These are phyloP conservation scores for Sisymbrium altissimum DNA, from an alignment of 345 rosid genomes.

Conservation along the genomic window DNA sequence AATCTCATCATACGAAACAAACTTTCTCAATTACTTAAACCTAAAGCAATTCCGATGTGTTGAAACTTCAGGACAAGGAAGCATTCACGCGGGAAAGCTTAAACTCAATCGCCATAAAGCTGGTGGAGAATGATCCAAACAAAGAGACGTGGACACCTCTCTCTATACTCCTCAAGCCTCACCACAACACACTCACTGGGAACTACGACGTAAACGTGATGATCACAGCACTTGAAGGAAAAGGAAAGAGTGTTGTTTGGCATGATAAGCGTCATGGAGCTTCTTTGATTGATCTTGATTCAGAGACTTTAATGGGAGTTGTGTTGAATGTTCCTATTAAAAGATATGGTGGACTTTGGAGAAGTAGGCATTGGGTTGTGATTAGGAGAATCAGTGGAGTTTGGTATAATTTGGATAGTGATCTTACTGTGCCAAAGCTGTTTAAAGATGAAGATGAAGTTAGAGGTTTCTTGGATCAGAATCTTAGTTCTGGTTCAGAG, in stretches of 20 bases:
- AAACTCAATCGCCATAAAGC: slow-evolving; percentile 59
- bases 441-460: slow-evolving; percentile 50
- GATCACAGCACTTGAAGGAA: slow-evolving; percentile 64
- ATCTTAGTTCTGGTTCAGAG: slow-evolving; percentile 54
- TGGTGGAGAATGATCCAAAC: slow-evolving; percentile 54
- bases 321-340: slow-evolving; percentile 70
- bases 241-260: slow-evolving; percentile 67
- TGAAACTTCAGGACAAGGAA: slow-evolving; percentile 50
- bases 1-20: not conserved
- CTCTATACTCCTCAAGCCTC: slow-evolving; percentile 72
- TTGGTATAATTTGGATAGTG: slow-evolving; percentile 93
- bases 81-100: slow-evolving; percentile 61
- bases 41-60: not conserved
- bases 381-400: slow-evolving; percentile 66
- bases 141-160: slow-evolving; percentile 64
- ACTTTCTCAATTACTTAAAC: not conserved
- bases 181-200: slow-evolving; percentile 72
- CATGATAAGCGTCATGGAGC: slow-evolving; percentile 70
- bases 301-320: slow-evolving; percentile 55
- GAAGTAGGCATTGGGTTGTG: slow-evolving; percentile 82
- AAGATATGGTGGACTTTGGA: slow-evolving; percentile 77
- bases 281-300: slow-evolving; percentile 54
- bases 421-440: slow-evolving; percentile 46
- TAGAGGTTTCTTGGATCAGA: slow-evolving; percentile 53
- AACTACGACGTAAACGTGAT: slow-evolving; percentile 87